Conservation (phyloP, 192 early-diverging fungal genomes). For the Neocallimastix lanati region DNA sequence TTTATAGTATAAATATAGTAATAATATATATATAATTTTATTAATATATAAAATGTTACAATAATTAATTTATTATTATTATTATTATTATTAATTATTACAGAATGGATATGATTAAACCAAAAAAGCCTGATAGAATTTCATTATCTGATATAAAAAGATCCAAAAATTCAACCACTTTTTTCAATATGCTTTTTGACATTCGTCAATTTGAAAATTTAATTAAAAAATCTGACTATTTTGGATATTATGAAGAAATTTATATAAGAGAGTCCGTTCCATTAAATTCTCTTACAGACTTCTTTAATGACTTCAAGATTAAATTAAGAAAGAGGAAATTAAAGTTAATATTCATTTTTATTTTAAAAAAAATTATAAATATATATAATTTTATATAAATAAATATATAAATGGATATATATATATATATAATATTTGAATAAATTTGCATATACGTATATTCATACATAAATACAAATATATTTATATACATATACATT, state of each 20-base stretch:
- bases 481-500: neutral
- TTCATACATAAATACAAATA: too few species aligned
- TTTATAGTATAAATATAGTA: too few species aligned
- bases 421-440: too few species aligned
- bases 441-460: too few species aligned
- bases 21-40: too few species aligned
- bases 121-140: slow-evolving; percentile 9
- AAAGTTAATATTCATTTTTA: neutral
- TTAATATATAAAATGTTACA: too few species aligned
- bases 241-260: slow-evolving; percentile 33
- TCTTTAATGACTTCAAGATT: neutral
- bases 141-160: slow-evolving; percentile 24
- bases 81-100: neutral
- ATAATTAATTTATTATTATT: neutral
- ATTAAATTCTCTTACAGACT: neutral
- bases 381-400: neutral
- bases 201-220: slow-evolving; percentile 23
- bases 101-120: slow-evolving; percentile 29
- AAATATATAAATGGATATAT: too few species aligned
- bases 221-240: slow-evolving; percentile 22
- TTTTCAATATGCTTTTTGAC: slow-evolving; percentile 44
- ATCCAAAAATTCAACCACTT: slow-evolving; percentile 12
- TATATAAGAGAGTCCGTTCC: slow-evolving; percentile 7
- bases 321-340: neutral
- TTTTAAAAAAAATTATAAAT: neutral